Percentiles rank a stretch among this genome's conserved stretches.
These are phyloP conservation scores for Neonectria faginata DNA, from an alignment of 2,329 filamentous ascomycete genomes.

Conservation along the genomic window DNA sequence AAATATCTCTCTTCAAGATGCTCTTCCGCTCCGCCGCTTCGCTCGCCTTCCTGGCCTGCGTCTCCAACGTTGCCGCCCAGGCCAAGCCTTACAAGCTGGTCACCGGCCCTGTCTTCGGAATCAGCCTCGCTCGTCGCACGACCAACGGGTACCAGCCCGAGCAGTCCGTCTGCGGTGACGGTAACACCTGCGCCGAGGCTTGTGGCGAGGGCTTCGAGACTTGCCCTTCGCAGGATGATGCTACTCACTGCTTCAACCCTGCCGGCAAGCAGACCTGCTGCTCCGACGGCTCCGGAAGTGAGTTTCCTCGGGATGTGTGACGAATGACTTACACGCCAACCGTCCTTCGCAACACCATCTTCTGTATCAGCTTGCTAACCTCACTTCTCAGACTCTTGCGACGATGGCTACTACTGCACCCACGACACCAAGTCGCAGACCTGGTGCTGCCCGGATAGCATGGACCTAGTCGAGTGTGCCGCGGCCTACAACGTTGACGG, in stretches of 20 bases:
- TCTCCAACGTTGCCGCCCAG: conserved; percentile 47
- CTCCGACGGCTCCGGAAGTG: conserved; percentile 67
- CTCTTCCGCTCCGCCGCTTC: conserved; percentile 50
- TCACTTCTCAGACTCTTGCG: conserved; percentile 65
- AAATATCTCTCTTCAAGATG: conserved; percentile 46
- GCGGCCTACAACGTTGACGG: conserved; percentile 62
- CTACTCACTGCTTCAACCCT: conserved; percentile 70
- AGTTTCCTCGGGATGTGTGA: conserved; percentile 38
- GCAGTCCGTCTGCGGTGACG: conserved; percentile 60
- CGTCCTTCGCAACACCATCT: not conserved
- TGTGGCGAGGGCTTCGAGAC: conserved; percentile 63
- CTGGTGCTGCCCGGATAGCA: conserved; percentile 70
- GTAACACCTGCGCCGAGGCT: conserved; percentile 65
- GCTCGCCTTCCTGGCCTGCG: conserved; percentile 52
- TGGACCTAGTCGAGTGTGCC: conserved; percentile 67
- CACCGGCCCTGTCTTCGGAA: conserved; percentile 51
- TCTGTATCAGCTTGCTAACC: conserved; percentile 27
- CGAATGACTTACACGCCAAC: not conserved
- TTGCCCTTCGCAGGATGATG: conserved; percentile 61
- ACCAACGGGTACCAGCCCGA: conserved; percentile 62
- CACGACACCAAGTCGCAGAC: conserved; percentile 62
- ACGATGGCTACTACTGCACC: conserved; percentile 72
- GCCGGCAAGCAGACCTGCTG: conserved; percentile 67
- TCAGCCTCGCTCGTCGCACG: conserved; percentile 59
- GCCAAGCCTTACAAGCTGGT: conserved; percentile 54